phyloP scores from a whole-genome alignment of 1,284 basidiomycete species.

The Schizophyllum amplum region DNA sequence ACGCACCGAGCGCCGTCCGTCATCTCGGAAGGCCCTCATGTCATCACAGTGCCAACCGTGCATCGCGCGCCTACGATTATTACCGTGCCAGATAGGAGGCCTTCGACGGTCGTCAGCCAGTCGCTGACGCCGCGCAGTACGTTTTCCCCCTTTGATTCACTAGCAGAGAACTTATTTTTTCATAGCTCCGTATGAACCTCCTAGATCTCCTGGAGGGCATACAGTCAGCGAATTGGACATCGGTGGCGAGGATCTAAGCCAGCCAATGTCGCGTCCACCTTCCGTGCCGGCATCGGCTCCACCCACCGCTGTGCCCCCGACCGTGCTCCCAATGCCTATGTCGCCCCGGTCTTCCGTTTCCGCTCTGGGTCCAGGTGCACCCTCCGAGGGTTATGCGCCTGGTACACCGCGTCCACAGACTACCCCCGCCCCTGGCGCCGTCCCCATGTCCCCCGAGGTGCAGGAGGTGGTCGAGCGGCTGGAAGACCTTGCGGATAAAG shows the following conservation, averaged over 20 bases:
- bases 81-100: neutral
- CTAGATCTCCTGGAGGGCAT: neutral
- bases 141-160: neutral
- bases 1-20: neutral
- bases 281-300: neutral
- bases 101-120: neutral
- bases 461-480: constrained; percentile 45
- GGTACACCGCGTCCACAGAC: constrained; percentile 20
- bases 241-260: neutral
- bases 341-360: neutral
- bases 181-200: neutral
- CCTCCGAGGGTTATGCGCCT: constrained; percentile 2
- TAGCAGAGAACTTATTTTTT: neutral
- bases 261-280: neutral
- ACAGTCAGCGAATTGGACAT: neutral
- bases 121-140: neutral
- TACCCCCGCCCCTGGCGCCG: constrained; percentile 29
- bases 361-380: neutral
- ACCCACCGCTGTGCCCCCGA: neutral
- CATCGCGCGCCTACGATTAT: neutral
- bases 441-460: constrained; percentile 24
- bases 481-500: constrained; percentile 33
- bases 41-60: neutral
- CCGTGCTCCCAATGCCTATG: neutral
- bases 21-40: neutral